A percentile compares a stretch with the other conserved stretches of the same genome.
Evolutionary conservation across 331 rosid genomes (phyloP).

Genomic region (Erythrophleum ivorense): DNA sequence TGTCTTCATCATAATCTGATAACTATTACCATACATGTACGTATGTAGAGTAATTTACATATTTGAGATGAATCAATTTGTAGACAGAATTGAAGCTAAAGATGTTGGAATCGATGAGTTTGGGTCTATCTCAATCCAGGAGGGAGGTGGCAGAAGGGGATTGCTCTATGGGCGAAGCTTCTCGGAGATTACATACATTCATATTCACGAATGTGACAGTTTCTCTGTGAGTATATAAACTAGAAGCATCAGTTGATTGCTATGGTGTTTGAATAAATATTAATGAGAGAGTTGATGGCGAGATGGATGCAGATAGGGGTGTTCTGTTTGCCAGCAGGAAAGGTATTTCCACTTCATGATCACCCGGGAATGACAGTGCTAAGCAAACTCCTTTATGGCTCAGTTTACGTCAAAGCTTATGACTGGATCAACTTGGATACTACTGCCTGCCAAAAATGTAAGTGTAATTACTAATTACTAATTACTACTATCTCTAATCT

Average conservation of each 20-base stretch:
- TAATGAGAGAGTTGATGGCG: not conserved
- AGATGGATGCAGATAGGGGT: slow-evolving; percentile 55
- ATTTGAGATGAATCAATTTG: not conserved
- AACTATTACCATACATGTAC: not conserved
- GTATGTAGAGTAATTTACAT: not conserved
- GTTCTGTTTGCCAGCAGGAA: slow-evolving; percentile 66
- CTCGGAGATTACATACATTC: slow-evolving; percentile 63
- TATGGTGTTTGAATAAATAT: not conserved
- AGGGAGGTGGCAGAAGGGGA: slow-evolving; percentile 4
- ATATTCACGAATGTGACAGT: slow-evolving; percentile 58
- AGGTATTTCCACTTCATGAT: slow-evolving; percentile 66
- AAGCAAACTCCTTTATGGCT: slow-evolving; percentile 63
- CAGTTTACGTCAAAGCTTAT: slow-evolving; percentile 54
- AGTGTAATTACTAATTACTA: not conserved
- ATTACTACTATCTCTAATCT: not conserved
- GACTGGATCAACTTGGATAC: slow-evolving; percentile 55
- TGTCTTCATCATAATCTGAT: not conserved
- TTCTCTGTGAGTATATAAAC: slow-evolving; percentile 49
- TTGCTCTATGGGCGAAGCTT: slow-evolving; percentile 51
- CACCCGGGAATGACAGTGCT: slow-evolving; percentile 71
- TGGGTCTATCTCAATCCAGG: slow-evolving; percentile 23
- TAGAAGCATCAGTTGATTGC: not conserved
- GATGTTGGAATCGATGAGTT: slow-evolving; percentile 64
- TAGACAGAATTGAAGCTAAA: slow-evolving; percentile 53
- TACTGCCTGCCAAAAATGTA: slow-evolving; percentile 45